Evolutionary conservation across 768 basidiomycete species (phyloP).

Genomic region (Dioszegia hungarica): DNA sequence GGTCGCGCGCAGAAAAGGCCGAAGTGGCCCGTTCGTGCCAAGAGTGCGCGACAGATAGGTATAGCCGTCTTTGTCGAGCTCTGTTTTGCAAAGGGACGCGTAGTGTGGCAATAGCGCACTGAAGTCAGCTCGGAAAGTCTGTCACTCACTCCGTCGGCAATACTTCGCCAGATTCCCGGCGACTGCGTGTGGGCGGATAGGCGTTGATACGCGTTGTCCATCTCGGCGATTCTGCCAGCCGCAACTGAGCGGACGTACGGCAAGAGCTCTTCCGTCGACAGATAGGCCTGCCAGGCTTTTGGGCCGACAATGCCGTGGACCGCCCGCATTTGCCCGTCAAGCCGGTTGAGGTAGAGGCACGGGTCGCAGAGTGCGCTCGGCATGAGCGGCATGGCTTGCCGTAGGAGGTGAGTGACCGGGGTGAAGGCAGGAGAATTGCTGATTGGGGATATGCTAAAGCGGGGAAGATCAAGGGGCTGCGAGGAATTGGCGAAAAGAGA

Average conservation of each 20-base stretch:
- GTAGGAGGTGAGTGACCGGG: constrained; percentile 26
- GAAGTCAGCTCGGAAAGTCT: not conserved
- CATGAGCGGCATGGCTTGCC: constrained; percentile 45
- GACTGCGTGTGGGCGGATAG: not conserved
- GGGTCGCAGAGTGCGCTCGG: constrained; percentile 2
- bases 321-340: not conserved
- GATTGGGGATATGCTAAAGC: too few relatives aligned
- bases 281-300: not conserved
- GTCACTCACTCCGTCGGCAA: constrained; percentile 1
- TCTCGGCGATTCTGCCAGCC: not conserved
- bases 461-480: too few relatives aligned
- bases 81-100: constrained; percentile 17
- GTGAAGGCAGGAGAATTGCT: too few relatives aligned
- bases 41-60: constrained; percentile 13
- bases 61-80: constrained; percentile 22
- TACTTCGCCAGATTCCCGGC: constrained; percentile 1
- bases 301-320: too few relatives aligned
- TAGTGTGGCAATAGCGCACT: constrained; percentile 15
- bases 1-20: not conserved
- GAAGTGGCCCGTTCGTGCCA: constrained; percentile 26
- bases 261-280: not conserved
- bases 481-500: not conserved
- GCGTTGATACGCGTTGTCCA: not conserved
- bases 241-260: not conserved
- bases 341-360: not conserved